phyloP scores from a whole-genome alignment of 1,284 basidiomycete species.

The Ceratorhiza oryzae-sativae region DNA sequence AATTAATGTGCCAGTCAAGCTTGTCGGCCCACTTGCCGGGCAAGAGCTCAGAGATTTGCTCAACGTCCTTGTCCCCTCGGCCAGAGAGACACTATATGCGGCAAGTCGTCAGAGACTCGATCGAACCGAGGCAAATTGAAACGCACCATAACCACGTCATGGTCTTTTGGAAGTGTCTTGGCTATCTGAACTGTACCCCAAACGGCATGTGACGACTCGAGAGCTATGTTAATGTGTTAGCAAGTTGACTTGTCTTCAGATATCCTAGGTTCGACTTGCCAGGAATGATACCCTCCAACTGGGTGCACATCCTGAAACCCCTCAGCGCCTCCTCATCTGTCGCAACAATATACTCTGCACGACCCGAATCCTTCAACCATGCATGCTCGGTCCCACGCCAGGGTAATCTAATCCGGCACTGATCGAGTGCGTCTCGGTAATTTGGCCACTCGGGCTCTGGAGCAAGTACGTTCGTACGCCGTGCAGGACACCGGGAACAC shows the following conservation, averaged over 20 bases:
- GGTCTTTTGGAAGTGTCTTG: slow-evolving; percentile 82
- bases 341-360: slow-evolving; percentile 92
- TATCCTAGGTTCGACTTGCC: slow-evolving; percentile 59
- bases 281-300: slow-evolving; percentile 97
- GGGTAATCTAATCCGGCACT: slow-evolving; percentile 94
- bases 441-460: slow-evolving; percentile 88
- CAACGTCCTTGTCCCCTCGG: slow-evolving; percentile 93
- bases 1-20: slow-evolving; percentile 80
- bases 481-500: slow-evolving; percentile 93
- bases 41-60: slow-evolving; percentile 84
- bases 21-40: slow-evolving; percentile 87
- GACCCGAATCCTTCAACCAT: slow-evolving; percentile 91
- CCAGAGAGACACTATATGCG: slow-evolving; percentile 78
- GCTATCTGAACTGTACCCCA: slow-evolving; percentile 91
- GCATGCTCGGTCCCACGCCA: slow-evolving; percentile 98
- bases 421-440: slow-evolving; percentile 96
- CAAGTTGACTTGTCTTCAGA: background rate
- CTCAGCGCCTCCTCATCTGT: slow-evolving; percentile 93
- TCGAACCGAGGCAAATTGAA: slow-evolving; percentile 49
- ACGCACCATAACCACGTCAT: slow-evolving; percentile 89
- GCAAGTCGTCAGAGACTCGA: slow-evolving; percentile 23
- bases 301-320: slow-evolving; percentile 90
- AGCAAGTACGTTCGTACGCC: slow-evolving; percentile 95
- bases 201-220: slow-evolving; percentile 95
- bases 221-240: slow-evolving; percentile 58